Base-by-base conservation (phyloP, 1,139 yeast genomes). In the Debaryomyces subglobosus region DNA sequence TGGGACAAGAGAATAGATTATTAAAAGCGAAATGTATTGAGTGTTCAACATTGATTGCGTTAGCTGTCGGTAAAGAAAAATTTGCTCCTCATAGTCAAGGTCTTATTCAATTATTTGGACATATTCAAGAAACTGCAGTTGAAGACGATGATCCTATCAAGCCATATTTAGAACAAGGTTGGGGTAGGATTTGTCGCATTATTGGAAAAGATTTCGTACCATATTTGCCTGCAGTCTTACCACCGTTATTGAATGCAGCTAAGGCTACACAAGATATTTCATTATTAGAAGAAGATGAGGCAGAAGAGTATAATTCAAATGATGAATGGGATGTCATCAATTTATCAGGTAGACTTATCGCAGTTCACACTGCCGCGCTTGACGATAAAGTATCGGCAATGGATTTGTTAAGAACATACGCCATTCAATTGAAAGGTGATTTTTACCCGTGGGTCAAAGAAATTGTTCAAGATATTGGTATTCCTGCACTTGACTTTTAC, bases 261-360 rank as follows among this genome's bases (percentile, higher is more conserved):
- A 89, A 85, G 62, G 92, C 95, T 15, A 82, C 91, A 29, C 97
- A 94, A 60, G 97, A 92, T 66, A 84, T 92, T 49, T 86, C 95
- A 36, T 73, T 94, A 47, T 80, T 94, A 47, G 97, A 91, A 56
- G 97, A 91, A 59, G 94, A 86, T 49, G 96, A 95, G 54, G 82
- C 86, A 12, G 96, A 90, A 49, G 90, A 86, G 56, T 82, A 82
- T 56, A 86, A 85, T 56, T 86, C 84, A 60, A 89, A 89, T 59
- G 96, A 92, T 44, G 97, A 92, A 53, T 94, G 97, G 96, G 99
- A 94, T 62, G 95, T 94, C 43, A 86, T 94, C 49, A 92, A 90
- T 57, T 74, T 91, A 36, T 85, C 92, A 25, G 99, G 99, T 47
- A 92, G 90, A 65, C 92, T 89, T 62, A 85, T 95, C 62, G 99